Evolutionary conservation across 2,329 filamentous ascomycete species (phyloP).

Genomic region (Ceratocystis variospora): DNA sequence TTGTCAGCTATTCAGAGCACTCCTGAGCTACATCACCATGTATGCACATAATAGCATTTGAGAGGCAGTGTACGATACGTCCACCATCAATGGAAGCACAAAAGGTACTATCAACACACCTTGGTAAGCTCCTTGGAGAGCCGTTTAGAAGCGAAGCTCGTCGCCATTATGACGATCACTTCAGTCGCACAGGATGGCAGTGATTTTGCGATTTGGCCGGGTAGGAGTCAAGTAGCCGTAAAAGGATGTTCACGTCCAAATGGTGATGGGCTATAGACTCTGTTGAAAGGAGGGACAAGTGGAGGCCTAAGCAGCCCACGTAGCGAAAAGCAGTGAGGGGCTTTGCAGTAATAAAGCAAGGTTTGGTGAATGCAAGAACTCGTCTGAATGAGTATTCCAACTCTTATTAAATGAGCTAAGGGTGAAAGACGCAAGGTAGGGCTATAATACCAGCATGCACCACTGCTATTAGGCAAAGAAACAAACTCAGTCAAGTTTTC

Average conservation of each 20-base stretch:
- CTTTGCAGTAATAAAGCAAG: not conserved
- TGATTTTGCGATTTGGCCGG: not conserved
- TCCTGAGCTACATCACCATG: not conserved
- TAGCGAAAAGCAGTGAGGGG: not conserved
- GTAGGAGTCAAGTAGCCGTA: not conserved
- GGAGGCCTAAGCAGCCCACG: not conserved
- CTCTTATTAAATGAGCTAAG: slow-evolving; percentile 1
- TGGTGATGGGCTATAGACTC: not conserved
- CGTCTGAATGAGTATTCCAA: not conserved
- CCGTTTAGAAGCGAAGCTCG: slow-evolving; percentile 41
- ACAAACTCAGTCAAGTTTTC: not conserved
- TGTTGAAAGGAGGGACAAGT: not conserved
- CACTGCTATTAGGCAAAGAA: not conserved
- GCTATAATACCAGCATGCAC: not conserved
- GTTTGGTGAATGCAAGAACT: not conserved
- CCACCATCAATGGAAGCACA: not conserved
- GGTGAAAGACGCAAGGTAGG: not conserved
- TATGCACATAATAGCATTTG: not conserved
- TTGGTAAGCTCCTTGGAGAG: slow-evolving; percentile 47
- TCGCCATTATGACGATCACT: slow-evolving; percentile 18
- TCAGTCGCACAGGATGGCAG: not conserved
- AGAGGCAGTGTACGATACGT: slow-evolving; percentile 9
- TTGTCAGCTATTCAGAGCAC: not conserved
- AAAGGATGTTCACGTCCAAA: not conserved
- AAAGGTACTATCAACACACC: slow-evolving; percentile 26